Base-by-base conservation (phyloP, 257 asterid genomes). In the Penstemon barbatus region DNA sequence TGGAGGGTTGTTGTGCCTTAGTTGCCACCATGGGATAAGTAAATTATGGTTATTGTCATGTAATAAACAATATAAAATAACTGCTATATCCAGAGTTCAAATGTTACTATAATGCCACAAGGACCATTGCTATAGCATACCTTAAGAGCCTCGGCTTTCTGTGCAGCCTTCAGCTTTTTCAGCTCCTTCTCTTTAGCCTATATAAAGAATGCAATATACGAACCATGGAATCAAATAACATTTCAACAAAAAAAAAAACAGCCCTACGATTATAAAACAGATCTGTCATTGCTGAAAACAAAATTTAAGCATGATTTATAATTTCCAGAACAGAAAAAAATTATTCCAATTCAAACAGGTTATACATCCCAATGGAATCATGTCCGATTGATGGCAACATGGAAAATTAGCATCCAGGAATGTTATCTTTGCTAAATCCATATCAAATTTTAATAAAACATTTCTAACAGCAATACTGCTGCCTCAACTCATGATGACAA, bases 141-240 rank as follows among this genome's bases (percentile, higher is more conserved):
- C 84, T 80, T 85, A 62, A 74, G 70, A 45, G 94, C 96, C 68
- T 77, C 96, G 12, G 97, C 92, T 68, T 93, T 93, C 71, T 88
- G 94, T 4, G 91, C 96, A 42, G 96, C 97, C 83, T 93, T 93
- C 12, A 64, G 84, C 74, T 85, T 93, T 80, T 93, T 93, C 79
- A 85, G 57, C 74, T 90, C 97, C 75, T 93, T 93, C 83, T 90
- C 99, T 72, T 74, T 84, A 51, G 96, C 97, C 99, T 93, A 75
- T 42, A 76, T 54, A 11, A 62, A 52, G 33, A 67, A 61, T 65
- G 65, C 79, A 56, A 19, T 44, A 71, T 45, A 33, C 18, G 57
- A 59, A 71, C 46, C 38, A 36, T 13, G 12, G 41, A 8, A 19
- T 13, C 42, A 25, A 48, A 52, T 59, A 8, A 48, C 45, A 50